Conservation (phyloP, 2,329 filamentous ascomycete genomes). For the Intubia oerlemansii region DNA sequence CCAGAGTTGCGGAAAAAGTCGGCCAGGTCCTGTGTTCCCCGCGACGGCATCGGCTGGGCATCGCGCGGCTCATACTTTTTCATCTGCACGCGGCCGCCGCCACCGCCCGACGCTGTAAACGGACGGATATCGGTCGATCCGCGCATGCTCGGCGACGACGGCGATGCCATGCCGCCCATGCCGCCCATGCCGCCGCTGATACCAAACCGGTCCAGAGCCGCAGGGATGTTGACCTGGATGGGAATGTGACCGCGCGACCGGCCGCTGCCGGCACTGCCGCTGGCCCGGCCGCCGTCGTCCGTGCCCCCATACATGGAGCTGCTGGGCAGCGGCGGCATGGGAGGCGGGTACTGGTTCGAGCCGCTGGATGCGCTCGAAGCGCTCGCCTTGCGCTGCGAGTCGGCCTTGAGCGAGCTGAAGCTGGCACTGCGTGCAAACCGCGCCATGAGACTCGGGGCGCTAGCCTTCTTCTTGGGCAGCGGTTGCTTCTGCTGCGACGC, state of each 20-base stretch:
- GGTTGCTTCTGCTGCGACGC: no score
- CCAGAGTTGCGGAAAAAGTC: constrained; percentile 50
- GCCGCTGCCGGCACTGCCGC: no score
- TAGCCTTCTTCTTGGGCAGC: constrained; percentile 40
- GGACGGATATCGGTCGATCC: background rate
- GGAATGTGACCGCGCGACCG: constrained; percentile 24
- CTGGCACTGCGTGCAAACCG: constrained; percentile 22
- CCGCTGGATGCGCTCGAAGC: no score
- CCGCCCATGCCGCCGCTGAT: no score
- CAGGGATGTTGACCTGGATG: constrained; percentile 27
- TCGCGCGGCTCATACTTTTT: constrained; percentile 38
- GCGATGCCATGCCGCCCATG: background rate
- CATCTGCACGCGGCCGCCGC: constrained; percentile 22
- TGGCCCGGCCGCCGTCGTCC: no score
- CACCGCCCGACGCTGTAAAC: background rate
- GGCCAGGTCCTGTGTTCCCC: constrained; percentile 45
- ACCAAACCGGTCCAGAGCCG: constrained; percentile 20
- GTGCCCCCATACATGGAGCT: no score
- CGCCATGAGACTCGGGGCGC: constrained; percentile 38
- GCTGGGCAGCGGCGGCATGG: no score
- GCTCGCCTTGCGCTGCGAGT: no score
- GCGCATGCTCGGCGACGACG: background rate
- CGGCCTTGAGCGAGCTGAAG: constrained; percentile 8
- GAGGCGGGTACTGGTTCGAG: no score
- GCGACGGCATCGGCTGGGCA: constrained; percentile 17